Percentiles rank a stretch among this genome's conserved stretches.
phyloP scores from a whole-genome alignment of 106 monocot species.

The Dioscorea dumetorum region DNA sequence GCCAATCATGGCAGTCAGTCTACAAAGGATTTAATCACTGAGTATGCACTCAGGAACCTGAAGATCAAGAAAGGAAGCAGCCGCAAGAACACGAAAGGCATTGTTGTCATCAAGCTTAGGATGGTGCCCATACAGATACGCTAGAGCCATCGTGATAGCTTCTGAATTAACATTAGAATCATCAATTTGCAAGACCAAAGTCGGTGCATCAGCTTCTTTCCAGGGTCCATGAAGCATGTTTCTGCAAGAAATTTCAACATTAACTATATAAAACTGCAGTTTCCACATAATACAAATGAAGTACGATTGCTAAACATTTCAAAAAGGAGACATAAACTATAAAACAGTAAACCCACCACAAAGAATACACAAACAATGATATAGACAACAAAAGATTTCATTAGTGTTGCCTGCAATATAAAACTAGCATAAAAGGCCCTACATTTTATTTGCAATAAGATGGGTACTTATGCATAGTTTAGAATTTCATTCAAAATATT shows the following conservation, averaged over 20 bases:
- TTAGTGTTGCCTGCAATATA: no score
- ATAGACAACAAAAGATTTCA: no score
- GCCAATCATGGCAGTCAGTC: not conserved
- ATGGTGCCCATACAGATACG: constrained; percentile 89
- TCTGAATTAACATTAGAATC: constrained; percentile 87
- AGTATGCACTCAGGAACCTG: constrained; percentile 42
- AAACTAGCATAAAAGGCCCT: no score
- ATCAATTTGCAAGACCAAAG: constrained; percentile 68
- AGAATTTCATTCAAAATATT: no score
- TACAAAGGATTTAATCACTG: not conserved
- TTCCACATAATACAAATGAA: no score
- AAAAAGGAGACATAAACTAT: no score
- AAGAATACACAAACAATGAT: no score
- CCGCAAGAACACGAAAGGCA: constrained; percentile 92
- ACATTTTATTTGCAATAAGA: no score
- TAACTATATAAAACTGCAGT: not conserved
- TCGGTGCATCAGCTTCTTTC: constrained; percentile 88
- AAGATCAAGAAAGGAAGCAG: constrained; percentile 96
- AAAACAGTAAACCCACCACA: no score
- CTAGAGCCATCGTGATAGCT: constrained; percentile 66
- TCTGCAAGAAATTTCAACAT: constrained; percentile 24
- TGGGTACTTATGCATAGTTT: no score
- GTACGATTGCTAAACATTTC: no score
- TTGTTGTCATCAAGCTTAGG: constrained; percentile 90
- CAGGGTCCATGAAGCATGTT: constrained; percentile 99